Percentiles rank a stretch among this genome's conserved stretches.
These are phyloP conservation scores for Wickerhamiella allomyrinae DNA, from an alignment of 805 yeast genomes.

Conservation along the genomic window DNA sequence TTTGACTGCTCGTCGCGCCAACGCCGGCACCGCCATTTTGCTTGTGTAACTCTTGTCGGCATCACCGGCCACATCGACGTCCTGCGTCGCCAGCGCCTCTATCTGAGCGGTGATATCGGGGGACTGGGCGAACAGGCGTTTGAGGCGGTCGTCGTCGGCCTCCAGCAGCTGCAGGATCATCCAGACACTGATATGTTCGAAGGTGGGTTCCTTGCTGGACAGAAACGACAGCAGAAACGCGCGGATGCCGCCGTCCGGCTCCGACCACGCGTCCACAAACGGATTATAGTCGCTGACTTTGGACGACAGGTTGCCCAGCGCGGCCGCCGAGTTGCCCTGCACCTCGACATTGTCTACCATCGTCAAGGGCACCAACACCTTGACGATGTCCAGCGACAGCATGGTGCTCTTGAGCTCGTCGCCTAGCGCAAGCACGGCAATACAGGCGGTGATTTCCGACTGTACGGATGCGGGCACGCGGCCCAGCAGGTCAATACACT, in stretches of 20 bases:
- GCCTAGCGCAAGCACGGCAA: slow-evolving; percentile 91
- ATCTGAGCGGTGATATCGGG: slow-evolving; percentile 24
- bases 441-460: slow-evolving; percentile 91
- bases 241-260: slow-evolving; percentile 70
- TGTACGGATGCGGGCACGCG: slow-evolving; percentile 85
- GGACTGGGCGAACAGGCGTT: slow-evolving; percentile 21
- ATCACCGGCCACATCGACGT: slow-evolving; percentile 12
- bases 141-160: slow-evolving; percentile 54
- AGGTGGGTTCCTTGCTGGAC: slow-evolving; percentile 74
- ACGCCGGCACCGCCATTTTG: slow-evolving; percentile 26
- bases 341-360: slow-evolving; percentile 81
- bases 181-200: slow-evolving; percentile 97
- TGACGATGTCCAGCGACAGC: slow-evolving; percentile 69
- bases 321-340: slow-evolving; percentile 97
- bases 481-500: slow-evolving; percentile 71
- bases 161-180: slow-evolving; percentile 86
- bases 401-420: slow-evolving; percentile 83
- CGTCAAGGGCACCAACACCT: slow-evolving; percentile 84
- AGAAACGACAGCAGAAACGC: slow-evolving; percentile 73
- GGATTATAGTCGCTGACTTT: slow-evolving; percentile 72
- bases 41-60: slow-evolving; percentile 20
- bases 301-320: slow-evolving; percentile 87
- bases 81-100: slow-evolving; percentile 23
- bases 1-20: slow-evolving; percentile 22
- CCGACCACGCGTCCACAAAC: slow-evolving; percentile 63